Conservation (phyloP, 495 filamentous ascomycete genomes). For the Daldinia decipiens region DNA sequence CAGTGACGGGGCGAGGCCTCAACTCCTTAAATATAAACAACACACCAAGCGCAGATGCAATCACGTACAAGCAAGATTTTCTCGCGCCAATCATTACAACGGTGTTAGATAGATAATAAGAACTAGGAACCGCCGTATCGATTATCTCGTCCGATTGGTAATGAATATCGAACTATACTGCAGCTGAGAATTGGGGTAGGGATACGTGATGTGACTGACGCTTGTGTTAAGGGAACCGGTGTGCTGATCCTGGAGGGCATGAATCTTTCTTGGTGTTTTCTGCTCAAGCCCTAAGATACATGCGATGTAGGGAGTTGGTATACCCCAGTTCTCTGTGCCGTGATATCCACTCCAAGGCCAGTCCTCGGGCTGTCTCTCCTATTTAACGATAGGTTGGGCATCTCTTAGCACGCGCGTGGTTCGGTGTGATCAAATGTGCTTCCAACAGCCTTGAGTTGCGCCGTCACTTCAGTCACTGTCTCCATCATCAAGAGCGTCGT, state of each 20-base stretch:
- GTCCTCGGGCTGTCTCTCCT: background rate
- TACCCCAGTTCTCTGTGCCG: background rate
- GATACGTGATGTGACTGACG: background rate
- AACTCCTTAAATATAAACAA: slow-evolving; percentile 9
- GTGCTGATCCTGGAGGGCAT: background rate
- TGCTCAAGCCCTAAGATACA: background rate
- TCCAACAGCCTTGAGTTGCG: background rate
- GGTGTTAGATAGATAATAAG: slow-evolving; percentile 2
- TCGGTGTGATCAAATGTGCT: background rate
- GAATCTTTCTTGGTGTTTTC: background rate
- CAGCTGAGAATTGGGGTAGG: background rate
- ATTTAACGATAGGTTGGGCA: background rate
- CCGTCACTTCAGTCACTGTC: slow-evolving; percentile 59
- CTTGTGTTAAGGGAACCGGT: background rate
- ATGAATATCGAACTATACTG: slow-evolving; percentile 1
- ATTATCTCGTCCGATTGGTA: slow-evolving; percentile 1
- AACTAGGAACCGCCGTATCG: background rate
- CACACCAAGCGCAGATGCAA: slow-evolving; percentile 1
- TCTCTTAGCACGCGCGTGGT: background rate
- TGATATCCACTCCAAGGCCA: background rate
- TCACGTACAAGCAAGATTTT: background rate
- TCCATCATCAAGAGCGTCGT: slow-evolving; percentile 73
- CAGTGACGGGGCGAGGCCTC: slow-evolving; percentile 13
- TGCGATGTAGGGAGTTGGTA: background rate
- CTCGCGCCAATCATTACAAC: background rate